A percentile compares a stretch with the other conserved stretches of the same genome.
phyloP scores from a whole-genome alignment of 345 rosid species.

The Acer negundo region DNA sequence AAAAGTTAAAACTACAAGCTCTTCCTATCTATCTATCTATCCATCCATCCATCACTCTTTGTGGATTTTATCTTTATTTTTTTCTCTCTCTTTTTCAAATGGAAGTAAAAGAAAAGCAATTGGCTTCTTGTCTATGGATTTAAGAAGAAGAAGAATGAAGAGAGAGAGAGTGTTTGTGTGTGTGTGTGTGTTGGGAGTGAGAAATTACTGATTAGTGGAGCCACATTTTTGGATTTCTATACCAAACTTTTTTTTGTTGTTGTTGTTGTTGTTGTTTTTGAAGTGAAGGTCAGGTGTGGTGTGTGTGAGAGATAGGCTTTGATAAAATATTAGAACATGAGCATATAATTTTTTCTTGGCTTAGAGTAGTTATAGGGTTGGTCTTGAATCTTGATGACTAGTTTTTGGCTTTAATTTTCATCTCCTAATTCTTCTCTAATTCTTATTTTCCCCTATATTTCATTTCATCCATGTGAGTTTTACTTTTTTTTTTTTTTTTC shows the following conservation, averaged over 20 bases:
- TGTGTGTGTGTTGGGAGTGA: conserved; percentile 10
- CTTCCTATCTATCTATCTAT: neutral
- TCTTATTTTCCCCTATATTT: conserved; percentile 29
- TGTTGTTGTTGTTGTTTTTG: neutral
- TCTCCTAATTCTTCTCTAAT: conserved; percentile 28
- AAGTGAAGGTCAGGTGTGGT: conserved; percentile 19
- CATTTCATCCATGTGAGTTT: conserved; percentile 33
- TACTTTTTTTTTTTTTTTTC: neutral
- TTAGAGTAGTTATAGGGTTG: conserved; percentile 47
- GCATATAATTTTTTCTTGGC: conserved; percentile 35
- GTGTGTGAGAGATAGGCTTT: neutral
- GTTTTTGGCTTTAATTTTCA: conserved; percentile 9
- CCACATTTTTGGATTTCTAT: conserved; percentile 20
- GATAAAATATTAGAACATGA: neutral
- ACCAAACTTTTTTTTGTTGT: neutral
- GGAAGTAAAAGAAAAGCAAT: conserved; percentile 2
- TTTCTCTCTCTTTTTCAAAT: neutral
- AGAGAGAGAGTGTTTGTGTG: conserved; percentile 8
- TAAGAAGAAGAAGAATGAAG: conserved; percentile 8
- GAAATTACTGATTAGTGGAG: conserved; percentile 32
- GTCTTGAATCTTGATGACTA: conserved; percentile 34
- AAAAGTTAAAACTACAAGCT: neutral
- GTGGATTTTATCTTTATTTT: neutral
- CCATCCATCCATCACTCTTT: neutral
- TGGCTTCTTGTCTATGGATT: neutral